A percentile compares a stretch with the other conserved stretches of the same genome.
Conservation (phyloP, 2,329 filamentous ascomycete genomes). For the Fusarium incarnatum region DNA sequence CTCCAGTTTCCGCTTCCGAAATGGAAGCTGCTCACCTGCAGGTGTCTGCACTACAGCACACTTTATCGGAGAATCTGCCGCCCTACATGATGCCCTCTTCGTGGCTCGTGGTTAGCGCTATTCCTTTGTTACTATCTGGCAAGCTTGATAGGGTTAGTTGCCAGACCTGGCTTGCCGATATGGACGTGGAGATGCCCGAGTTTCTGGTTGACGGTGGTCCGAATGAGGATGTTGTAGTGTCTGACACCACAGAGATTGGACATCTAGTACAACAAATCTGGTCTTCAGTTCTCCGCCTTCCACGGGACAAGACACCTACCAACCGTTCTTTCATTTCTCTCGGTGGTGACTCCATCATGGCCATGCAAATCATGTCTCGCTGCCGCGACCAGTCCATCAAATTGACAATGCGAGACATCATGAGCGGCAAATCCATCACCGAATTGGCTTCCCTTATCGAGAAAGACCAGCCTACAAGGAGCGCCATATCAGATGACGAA, state of each 20-base stretch:
- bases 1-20: not conserved
- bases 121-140: constrained; percentile 30
- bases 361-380: constrained; percentile 57
- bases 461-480: not conserved
- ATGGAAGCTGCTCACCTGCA: not conserved
- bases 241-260: not conserved
- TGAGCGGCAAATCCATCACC: constrained; percentile 47
- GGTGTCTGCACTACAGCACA: constrained; percentile 1
- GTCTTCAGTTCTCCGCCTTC: constrained; percentile 55
- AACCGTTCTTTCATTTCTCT: constrained; percentile 54
- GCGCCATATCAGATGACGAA: not conserved
- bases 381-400: constrained; percentile 48
- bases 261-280: constrained; percentile 50
- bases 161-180: constrained; percentile 57
- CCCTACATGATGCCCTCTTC: constrained; percentile 36
- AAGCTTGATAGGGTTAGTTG: constrained; percentile 48
- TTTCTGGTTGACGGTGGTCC: constrained; percentile 53
- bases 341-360: constrained; percentile 59
- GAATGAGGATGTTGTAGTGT: constrained; percentile 3
- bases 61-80: constrained; percentile 20
- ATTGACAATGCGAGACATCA: constrained; percentile 51
- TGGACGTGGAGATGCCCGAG: constrained; percentile 54
- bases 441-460: constrained; percentile 38
- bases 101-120: constrained; percentile 24
- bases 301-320: constrained; percentile 44